Evolutionary conservation across 306 rosid genomes (phyloP), one percentile per base, ranked within the genome.

Genomic region (cucumber (Cucumis sativus)): DNA sequence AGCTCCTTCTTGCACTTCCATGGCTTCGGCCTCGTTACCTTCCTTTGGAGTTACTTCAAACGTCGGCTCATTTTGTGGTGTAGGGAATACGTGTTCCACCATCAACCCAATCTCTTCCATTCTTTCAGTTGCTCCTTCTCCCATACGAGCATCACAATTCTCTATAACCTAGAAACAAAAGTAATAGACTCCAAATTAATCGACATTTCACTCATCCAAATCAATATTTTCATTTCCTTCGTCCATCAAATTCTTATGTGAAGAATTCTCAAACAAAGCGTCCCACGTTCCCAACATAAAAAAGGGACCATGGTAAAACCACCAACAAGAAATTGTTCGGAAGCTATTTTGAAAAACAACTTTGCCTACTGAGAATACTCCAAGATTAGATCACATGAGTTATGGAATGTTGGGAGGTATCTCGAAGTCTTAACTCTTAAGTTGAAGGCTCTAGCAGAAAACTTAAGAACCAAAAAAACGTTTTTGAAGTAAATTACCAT

Each of bases 21-120:
- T 20, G 61, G 61, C 18, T 51, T 49, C 77, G 37, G 43, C 16
- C 28, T 76, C 70, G 28, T 76, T 59, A 40, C 41, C 57, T 25
- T 59, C 69, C 14, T 20, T 58, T 0, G 45, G 15, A 30, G 21
- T 45, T 51, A 17, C 77, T 23, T 51, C 61, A 9, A 16, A 16
- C 9, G 77, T 49, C 30, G 77, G n/a, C 10, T 51, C 5, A 12
- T 11, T 69, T 69, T 45, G 82, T 20, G 80, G 81, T 0, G 80
- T 62, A 0, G 89, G 89, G 72, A 90, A 85, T 69, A 82, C 85
- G 18, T 82, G 82, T 65, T 21, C 76, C 64, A 91, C 91, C 86
- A 86, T 51, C 76, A 84, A 85, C 66, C 79, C 74, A 17, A 90
- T 81, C 81, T 88, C 93, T 10, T 71, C 41, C 1, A 80, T n/a